Conservation (phyloP, 768 basidiomycete genomes). For the Suillus alpinus region DNA sequence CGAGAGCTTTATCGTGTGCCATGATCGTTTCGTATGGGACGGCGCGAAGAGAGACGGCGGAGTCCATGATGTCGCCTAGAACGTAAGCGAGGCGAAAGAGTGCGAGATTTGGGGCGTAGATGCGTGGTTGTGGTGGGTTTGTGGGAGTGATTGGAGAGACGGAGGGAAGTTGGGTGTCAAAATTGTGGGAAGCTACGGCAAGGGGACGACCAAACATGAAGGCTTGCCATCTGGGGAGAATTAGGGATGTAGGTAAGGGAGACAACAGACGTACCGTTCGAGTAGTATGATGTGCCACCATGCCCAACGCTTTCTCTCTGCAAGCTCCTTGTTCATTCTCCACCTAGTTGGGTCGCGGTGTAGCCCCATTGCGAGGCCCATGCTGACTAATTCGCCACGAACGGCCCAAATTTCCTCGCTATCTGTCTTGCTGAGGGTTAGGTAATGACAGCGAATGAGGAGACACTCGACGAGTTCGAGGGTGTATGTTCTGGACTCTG, state of each 20-base stretch:
- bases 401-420: constrained; percentile 81
- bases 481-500: constrained; percentile 57
- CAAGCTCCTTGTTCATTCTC: constrained; percentile 63
- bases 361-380: constrained; percentile 79
- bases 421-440: constrained; percentile 70
- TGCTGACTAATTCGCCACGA: constrained; percentile 68
- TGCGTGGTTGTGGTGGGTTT: constrained; percentile 53
- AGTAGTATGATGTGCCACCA: constrained; percentile 88
- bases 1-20: constrained; percentile 68
- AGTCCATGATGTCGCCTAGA: constrained; percentile 83
- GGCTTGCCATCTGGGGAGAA: constrained; percentile 68
- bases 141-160: constrained; percentile 35
- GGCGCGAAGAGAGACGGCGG: constrained; percentile 76
- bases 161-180: constrained; percentile 76
- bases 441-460: constrained; percentile 68
- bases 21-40: constrained; percentile 73
- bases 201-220: constrained; percentile 84
- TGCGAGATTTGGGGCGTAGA: constrained; percentile 74
- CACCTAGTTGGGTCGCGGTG: constrained; percentile 85
- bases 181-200: constrained; percentile 75
- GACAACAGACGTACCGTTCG: constrained; percentile 55
- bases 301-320: constrained; percentile 81
- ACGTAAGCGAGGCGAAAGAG: constrained; percentile 76
- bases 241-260: constrained; percentile 3
- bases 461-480: constrained; percentile 77